Conservation (phyloP, 176 grass and related monocot genomes). For the Cenchrus americanus region DNA sequence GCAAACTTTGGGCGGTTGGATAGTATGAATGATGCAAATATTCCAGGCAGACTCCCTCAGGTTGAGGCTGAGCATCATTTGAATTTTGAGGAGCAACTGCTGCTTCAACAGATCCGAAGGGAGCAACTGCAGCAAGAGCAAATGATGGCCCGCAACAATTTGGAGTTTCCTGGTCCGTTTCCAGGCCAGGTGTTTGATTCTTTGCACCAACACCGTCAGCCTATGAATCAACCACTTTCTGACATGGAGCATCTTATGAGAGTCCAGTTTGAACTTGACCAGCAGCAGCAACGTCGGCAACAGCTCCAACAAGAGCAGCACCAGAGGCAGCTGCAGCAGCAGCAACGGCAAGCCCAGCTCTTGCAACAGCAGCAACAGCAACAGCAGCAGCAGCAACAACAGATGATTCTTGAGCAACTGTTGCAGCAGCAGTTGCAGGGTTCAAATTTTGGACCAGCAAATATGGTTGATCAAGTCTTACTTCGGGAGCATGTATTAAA, state of each 20-base stretch:
- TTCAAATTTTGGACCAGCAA: slow-evolving; percentile 61
- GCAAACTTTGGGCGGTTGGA: slow-evolving; percentile 56
- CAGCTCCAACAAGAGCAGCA: slow-evolving; percentile 79
- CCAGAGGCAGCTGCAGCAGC: slow-evolving; percentile 73
- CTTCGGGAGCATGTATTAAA: slow-evolving; percentile 78
- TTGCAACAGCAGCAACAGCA: slow-evolving; percentile 60
- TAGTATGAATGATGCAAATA: slow-evolving; percentile 57
- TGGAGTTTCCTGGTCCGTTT: slow-evolving; percentile 62
- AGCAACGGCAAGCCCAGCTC: slow-evolving; percentile 68
- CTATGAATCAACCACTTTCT: slow-evolving; percentile 59
- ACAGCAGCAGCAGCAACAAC: slow-evolving; percentile 71
- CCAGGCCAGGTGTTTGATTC: slow-evolving; percentile 51
- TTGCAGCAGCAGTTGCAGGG: slow-evolving; percentile 75
- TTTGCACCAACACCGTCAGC: slow-evolving; percentile 57
- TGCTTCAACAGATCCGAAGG: slow-evolving; percentile 67
- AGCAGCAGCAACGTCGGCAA: slow-evolving; percentile 67
- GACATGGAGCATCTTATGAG: slow-evolving; percentile 73
- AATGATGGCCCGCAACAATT: slow-evolving; percentile 60
- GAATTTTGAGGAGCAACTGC: slow-evolving; percentile 73
- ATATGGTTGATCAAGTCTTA: slow-evolving; percentile 67
- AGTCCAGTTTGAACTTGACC: slow-evolving; percentile 84
- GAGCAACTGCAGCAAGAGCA: slow-evolving; percentile 78
- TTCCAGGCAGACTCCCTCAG: slow-evolving; percentile 48
- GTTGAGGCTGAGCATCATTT: slow-evolving; percentile 71
- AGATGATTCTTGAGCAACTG: slow-evolving; percentile 83